Evolutionary conservation across 2,329 filamentous ascomycete genomes (phyloP).

Genomic region (Alternaria sp.): DNA sequence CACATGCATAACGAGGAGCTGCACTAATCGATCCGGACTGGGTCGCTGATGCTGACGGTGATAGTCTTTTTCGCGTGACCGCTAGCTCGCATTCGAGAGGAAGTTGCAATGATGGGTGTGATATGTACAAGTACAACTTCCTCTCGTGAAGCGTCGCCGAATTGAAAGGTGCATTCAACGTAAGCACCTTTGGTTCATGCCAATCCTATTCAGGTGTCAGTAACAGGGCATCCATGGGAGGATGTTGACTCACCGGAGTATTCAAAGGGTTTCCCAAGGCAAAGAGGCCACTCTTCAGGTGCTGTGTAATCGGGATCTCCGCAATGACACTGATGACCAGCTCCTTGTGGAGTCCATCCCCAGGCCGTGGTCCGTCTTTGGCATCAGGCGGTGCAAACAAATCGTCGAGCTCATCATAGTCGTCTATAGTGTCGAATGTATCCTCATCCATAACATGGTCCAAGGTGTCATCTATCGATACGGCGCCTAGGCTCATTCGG

Average conservation of each 20-base stretch:
- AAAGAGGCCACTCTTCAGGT: slow-evolving; percentile 41
- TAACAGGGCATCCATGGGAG: background rate
- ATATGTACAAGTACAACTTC: slow-evolving; percentile 51
- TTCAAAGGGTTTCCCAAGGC: slow-evolving; percentile 31
- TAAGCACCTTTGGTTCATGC: slow-evolving; percentile 38
- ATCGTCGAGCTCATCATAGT: slow-evolving; percentile 52
- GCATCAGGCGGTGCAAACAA: slow-evolving; percentile 47
- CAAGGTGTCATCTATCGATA: slow-evolving; percentile 50
- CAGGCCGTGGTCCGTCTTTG: slow-evolving; percentile 41
- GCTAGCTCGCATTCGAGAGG: slow-evolving; percentile 51
- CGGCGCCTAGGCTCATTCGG: slow-evolving; percentile 50
- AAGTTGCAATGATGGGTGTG: slow-evolving; percentile 42
- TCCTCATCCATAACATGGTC: slow-evolving; percentile 52
- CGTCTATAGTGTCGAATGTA: slow-evolving; percentile 51
- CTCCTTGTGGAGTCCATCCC: slow-evolving; percentile 52
- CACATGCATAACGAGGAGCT: slow-evolving; percentile 46
- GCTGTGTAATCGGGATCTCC: slow-evolving; percentile 44
- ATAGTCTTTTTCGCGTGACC: slow-evolving; percentile 48
- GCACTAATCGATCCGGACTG: slow-evolving; percentile 33
- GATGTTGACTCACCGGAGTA: slow-evolving; percentile 28
- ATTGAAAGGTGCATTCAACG: slow-evolving; percentile 48
- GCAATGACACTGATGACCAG: slow-evolving; percentile 49
- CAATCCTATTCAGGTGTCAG: slow-evolving; percentile 15
- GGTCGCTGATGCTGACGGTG: slow-evolving; percentile 40
- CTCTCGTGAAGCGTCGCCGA: slow-evolving; percentile 49